Evolutionary conservation across 768 basidiomycete species (phyloP).

Genomic region (Strobilomyces confusus): DNA sequence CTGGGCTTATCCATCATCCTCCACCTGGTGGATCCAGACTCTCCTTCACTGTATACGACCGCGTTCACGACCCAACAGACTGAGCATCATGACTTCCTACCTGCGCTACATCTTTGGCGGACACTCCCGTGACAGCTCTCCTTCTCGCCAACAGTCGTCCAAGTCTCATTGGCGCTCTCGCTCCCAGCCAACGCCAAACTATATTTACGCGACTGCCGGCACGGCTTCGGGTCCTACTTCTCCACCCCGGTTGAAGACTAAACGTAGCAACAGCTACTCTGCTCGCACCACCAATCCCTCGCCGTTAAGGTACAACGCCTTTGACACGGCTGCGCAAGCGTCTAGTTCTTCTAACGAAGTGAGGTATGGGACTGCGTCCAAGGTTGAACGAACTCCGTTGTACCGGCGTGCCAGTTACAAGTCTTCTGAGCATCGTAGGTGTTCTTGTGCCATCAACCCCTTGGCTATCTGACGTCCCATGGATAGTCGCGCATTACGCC

Average conservation of each 20-base stretch:
- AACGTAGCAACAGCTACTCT: slow-evolving; percentile 38
- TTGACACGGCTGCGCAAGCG: slow-evolving; percentile 27
- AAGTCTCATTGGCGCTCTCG: slow-evolving; percentile 44
- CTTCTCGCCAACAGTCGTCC: slow-evolving; percentile 25
- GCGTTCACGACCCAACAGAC: slow-evolving; percentile 17
- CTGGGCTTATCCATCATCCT: slow-evolving; percentile 4
- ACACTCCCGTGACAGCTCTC: slow-evolving; percentile 25
- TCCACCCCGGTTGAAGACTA: slow-evolving; percentile 34
- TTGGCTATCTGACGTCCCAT: slow-evolving; percentile 1
- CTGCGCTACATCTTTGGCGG: slow-evolving; percentile 46
- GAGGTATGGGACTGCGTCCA: slow-evolving; percentile 30
- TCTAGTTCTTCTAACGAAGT: slow-evolving; percentile 29
- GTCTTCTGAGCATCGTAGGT: slow-evolving; percentile 44
- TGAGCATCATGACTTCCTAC: slow-evolving; percentile 44
- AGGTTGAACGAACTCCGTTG: slow-evolving; percentile 34
- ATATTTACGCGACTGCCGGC: slow-evolving; percentile 38
- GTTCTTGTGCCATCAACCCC: slow-evolving; percentile 1
- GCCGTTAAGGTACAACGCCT: slow-evolving; percentile 39
- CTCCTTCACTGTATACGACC: slow-evolving; percentile 16
- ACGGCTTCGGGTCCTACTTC: slow-evolving; percentile 31
- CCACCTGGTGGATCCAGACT: slow-evolving; percentile 8
- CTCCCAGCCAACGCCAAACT: slow-evolving; percentile 37
- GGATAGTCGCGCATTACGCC: slow-evolving; percentile 29
- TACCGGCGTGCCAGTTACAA: slow-evolving; percentile 43
- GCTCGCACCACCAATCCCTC: slow-evolving; percentile 37